A percentile compares a stretch with the other conserved stretches of the same genome.
Evolutionary conservation across 345 rosid genomes (phyloP).

Genomic region (Viola odorata): DNA sequence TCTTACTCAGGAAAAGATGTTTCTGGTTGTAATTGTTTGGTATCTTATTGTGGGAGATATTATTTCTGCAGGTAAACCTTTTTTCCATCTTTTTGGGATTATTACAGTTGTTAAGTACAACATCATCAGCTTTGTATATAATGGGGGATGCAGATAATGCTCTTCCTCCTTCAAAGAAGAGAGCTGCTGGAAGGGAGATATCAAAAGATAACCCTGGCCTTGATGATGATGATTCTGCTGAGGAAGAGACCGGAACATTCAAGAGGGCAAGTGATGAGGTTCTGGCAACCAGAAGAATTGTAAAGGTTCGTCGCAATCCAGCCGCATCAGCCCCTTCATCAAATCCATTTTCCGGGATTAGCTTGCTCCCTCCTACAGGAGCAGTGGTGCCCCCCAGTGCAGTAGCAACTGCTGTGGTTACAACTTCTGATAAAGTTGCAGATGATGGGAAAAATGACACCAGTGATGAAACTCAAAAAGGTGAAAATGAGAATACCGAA

Average conservation of each 20-base stretch:
- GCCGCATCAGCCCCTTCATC: constrained; percentile 41
- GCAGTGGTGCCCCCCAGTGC: constrained; percentile 20
- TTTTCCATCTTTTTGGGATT: neutral
- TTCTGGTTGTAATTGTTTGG: neutral
- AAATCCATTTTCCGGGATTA: constrained; percentile 84
- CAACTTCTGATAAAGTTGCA: constrained; percentile 24
- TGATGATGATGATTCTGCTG: constrained; percentile 71
- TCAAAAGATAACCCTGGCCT: constrained; percentile 75
- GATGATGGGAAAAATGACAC: constrained; percentile 20
- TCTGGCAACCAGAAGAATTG: constrained; percentile 70
- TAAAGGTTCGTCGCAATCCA: constrained; percentile 62
- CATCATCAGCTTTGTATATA: neutral
- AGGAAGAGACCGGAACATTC: constrained; percentile 68
- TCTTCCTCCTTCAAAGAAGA: constrained; percentile 89
- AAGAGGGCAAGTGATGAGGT: constrained; percentile 90
- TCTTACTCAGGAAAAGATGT: neutral
- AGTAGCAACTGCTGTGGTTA: constrained; percentile 21
- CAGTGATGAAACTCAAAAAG: constrained; percentile 19
- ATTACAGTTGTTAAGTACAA: neutral
- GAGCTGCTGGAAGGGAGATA: constrained; percentile 87
- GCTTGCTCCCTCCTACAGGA: constrained; percentile 46
- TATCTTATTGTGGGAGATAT: neutral
- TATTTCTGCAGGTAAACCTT: constrained; percentile 5
- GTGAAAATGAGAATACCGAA: constrained; percentile 26
- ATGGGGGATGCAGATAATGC: constrained; percentile 79